Conservation (phyloP, 139 green algal genomes). For the Micractinium sp. region DNA sequence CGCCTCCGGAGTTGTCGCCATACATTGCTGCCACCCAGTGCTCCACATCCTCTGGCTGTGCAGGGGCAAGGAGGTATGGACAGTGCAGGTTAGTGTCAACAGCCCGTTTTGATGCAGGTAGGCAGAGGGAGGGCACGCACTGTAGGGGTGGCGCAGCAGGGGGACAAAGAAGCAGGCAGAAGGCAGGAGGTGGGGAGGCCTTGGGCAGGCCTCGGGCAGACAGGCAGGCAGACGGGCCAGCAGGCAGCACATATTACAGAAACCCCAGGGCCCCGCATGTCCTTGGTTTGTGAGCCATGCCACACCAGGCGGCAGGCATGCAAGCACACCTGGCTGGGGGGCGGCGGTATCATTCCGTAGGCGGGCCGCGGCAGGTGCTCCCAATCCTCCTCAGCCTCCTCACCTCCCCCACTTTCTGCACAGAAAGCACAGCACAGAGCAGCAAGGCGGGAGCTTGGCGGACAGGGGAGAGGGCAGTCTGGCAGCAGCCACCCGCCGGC, state of each 20-base stretch:
- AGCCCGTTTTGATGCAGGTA: too few relatives aligned
- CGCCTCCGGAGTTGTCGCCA: neutral
- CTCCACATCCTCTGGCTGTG: conserved; percentile 67
- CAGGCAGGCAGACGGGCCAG: too few relatives aligned
- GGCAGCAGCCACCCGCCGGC: too few relatives aligned
- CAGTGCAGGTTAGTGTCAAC: too few relatives aligned
- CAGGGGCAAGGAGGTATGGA: neutral
- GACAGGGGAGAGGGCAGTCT: too few relatives aligned
- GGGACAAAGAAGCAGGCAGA: neutral
- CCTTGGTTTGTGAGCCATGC: neutral
- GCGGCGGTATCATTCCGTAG: conserved; percentile 27
- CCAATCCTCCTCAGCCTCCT: conserved; percentile 64
- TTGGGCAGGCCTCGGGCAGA: neutral
- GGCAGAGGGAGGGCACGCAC: too few relatives aligned
- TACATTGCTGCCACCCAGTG: conserved; percentile 52
- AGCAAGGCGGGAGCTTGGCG: neutral
- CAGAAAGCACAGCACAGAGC: neutral
- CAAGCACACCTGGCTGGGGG: conserved; percentile 39
- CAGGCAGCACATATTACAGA: neutral
- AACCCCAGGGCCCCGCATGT: neutral
- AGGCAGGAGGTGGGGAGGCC: neutral
- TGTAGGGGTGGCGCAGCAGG: neutral
- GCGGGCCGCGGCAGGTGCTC: conserved; percentile 48
- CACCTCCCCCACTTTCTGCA: conserved; percentile 8
- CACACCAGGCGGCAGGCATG: neutral